Base-by-base conservation (phyloP, 1,284 basidiomycete genomes). In the Meripilus lineatus region DNA sequence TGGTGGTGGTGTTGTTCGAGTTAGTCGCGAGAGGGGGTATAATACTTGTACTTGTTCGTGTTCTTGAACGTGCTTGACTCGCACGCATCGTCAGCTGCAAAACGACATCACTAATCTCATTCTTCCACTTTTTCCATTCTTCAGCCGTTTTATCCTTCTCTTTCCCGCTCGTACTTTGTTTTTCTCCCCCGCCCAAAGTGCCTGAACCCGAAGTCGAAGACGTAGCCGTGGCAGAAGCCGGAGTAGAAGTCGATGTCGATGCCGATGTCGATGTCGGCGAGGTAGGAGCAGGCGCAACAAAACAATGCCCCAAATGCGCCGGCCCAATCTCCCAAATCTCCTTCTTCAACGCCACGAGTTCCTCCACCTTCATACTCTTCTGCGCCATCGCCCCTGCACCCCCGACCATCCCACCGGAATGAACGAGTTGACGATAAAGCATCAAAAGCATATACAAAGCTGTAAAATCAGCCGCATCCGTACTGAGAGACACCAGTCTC, bases 361-460 rank as follows among this genome's bases (percentile, higher is more conserved):
- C 77, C 33, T 66, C 65, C 21, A 73, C 51, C 42, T 55, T 50
- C n/a, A n/a, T n/a, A n/a, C n/a, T n/a, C n/a, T n/a, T n/a, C n/a
- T n/a, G n/a, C n/a, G n/a, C n/a, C 42, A 58, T 51, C 15, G 32
- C 36, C 0, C 36, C 33, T 33, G 33, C n/a, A 45, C 35, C 34
- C 5, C 26, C 22, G 8, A 13, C 4, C 20, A 28, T 22, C n/a
- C 11, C 6, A 13, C 26, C 22, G 35, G 75, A 74, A 52, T 74
- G 71, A 25, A 79, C 65, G 51, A 86, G 77, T 58, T 91, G 88
- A 38, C 88, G 79, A 62, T 83, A 91, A 24, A 92, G 78, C 58
- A 92, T 70, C 26, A 90, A 69, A 54, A 91, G 77, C 79, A 91
- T 84, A 67, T 86, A 88, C 42, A 90, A 68, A 32, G 84, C 78